These are phyloP conservation scores for Cladosporium sp. DNA, from an alignment of 2,329 filamentous ascomycete genomes.

Conservation along the genomic window DNA sequence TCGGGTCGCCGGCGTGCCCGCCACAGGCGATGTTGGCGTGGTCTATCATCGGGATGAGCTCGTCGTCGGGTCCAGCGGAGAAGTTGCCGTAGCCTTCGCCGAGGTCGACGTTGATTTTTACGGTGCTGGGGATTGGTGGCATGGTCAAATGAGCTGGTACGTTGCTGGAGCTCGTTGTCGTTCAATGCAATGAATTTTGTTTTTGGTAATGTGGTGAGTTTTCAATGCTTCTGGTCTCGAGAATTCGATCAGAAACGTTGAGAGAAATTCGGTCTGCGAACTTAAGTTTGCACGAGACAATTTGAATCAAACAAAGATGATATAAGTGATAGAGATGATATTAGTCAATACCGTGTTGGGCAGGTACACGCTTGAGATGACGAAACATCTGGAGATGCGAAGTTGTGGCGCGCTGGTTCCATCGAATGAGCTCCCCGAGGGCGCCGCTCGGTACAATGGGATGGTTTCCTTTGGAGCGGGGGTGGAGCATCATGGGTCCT, in stretches of 20 bases:
- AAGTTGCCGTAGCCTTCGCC: slow-evolving; percentile 51
- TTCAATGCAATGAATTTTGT: background rate
- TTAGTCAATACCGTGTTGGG: too few relatives aligned
- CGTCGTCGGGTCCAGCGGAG: slow-evolving; percentile 54
- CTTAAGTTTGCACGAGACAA: too few relatives aligned
- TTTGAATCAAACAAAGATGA: too few relatives aligned
- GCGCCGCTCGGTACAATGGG: background rate
- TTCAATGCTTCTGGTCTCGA: too few relatives aligned
- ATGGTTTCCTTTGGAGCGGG: slow-evolving; percentile 2
- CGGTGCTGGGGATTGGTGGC: slow-evolving; percentile 49
- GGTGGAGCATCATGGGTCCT: slow-evolving; percentile 10
- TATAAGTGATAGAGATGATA: too few relatives aligned
- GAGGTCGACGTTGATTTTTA: slow-evolving; percentile 52
- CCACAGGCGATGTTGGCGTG: slow-evolving; percentile 59
- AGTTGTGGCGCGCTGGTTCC: background rate
- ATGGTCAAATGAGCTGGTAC: slow-evolving; percentile 28
- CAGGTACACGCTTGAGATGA: slow-evolving; percentile 3
- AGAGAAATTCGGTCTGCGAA: too few relatives aligned
- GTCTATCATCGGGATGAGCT: slow-evolving; percentile 58
- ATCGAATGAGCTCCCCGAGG: background rate
- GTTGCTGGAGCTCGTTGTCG: too few relatives aligned
- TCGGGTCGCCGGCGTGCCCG: slow-evolving; percentile 49
- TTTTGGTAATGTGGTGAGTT: background rate
- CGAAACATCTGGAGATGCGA: background rate
- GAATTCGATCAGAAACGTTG: too few relatives aligned